These are phyloP conservation scores for Fusarium humuli DNA, from an alignment of 2,329 filamentous ascomycete genomes.

Conservation along the genomic window DNA sequence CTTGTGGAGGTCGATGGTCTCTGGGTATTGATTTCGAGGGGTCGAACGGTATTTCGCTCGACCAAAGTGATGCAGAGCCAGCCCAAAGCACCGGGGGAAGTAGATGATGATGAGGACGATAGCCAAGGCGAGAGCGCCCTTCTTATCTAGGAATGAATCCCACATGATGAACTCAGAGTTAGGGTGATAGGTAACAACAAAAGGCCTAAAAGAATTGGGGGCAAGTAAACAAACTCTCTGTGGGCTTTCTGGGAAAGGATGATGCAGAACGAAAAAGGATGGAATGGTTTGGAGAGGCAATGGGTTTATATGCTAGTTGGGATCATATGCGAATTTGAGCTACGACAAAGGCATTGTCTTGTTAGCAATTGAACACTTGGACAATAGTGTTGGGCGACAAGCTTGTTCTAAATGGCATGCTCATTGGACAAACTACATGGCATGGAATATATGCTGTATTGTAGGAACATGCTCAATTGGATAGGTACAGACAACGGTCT, in stretches of 20 bases:
- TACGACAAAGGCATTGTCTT: not conserved
- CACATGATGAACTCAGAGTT: not conserved
- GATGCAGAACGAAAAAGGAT: not conserved
- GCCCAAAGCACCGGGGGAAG: not conserved
- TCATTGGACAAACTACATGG: not conserved
- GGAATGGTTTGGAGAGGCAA: too few relatives aligned
- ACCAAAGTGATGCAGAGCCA: not conserved
- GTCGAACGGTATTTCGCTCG: not conserved
- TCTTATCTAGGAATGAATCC: not conserved
- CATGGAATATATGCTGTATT: not conserved
- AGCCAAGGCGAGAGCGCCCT: not conserved
- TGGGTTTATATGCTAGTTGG: not conserved
- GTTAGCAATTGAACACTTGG: not conserved
- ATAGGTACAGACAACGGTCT: not conserved
- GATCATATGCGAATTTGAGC: not conserved
- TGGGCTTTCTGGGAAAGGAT: not conserved
- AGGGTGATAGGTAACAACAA: not conserved
- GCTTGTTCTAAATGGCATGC: not conserved
- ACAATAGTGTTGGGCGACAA: not conserved
- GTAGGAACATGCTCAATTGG: not conserved
- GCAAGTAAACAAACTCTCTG: not conserved
- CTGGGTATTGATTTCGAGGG: not conserved
- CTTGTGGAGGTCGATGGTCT: not conserved
- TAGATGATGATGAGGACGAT: not conserved
- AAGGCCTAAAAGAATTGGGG: not conserved